Evolutionary conservation across 75 land plant species (phyloP).

Genomic region (Cunninghamia lanceolata): DNA sequence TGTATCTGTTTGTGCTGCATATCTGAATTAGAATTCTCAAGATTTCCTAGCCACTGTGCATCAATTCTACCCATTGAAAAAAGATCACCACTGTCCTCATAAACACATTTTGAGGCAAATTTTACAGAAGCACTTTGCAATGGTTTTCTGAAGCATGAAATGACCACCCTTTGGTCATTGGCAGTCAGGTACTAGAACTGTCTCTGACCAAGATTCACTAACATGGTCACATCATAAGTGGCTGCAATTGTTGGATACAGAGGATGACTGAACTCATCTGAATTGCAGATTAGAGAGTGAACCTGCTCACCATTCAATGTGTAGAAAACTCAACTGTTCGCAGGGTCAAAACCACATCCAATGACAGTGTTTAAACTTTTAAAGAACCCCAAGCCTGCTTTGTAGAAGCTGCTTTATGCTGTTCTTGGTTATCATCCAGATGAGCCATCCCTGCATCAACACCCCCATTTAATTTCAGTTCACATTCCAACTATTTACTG

Average conservation of each 20-base stretch:
- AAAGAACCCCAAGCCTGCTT: conserved; percentile 32
- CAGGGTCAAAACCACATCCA: conserved; percentile 83
- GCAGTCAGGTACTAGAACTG: conserved; percentile 54
- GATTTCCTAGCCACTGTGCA: conserved; percentile 24
- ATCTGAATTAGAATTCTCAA: conserved; percentile 4
- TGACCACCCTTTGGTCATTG: conserved; percentile 46
- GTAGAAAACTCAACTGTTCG: conserved; percentile 56
- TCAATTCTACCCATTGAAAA: conserved; percentile 74
- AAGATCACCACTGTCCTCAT: conserved; percentile 57
- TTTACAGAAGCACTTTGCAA: not conserved
- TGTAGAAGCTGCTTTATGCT: not conserved
- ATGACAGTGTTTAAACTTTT: conserved; percentile 56
- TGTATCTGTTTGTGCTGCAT: not conserved
- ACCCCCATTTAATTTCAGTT: not conserved
- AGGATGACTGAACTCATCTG: conserved; percentile 52
- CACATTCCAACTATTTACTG: not conserved
- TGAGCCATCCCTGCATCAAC: not conserved
- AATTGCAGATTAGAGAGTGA: conserved; percentile 33
- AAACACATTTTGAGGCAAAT: conserved; percentile 12
- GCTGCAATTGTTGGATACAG: conserved; percentile 59
- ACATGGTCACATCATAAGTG: conserved; percentile 48
- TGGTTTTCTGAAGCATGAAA: conserved; percentile 28
- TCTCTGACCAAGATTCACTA: conserved; percentile 68
- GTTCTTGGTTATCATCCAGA: not conserved
- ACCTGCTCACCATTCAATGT: conserved; percentile 67